Percentiles rank a stretch among this genome's conserved stretches.
phyloP scores from a whole-genome alignment of 805 yeast genomes.

The Monosporozyma yasuniensis region DNA sequence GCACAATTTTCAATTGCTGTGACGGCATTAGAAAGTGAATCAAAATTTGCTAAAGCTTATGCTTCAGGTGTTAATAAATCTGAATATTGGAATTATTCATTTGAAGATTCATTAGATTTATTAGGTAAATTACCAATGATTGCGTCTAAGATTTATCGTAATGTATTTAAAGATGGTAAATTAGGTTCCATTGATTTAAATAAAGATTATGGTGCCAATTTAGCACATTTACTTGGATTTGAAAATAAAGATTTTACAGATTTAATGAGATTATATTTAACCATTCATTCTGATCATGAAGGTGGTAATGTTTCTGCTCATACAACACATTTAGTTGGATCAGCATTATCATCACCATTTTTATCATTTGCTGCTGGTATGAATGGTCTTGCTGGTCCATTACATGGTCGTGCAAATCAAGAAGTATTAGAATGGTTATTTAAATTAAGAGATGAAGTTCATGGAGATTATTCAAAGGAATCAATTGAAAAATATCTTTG shows the following conservation, averaged over 20 bases:
- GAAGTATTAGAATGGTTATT: conserved; percentile 77
- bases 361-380: conserved; percentile 73
- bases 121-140: conserved; percentile 75
- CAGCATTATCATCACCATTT: conserved; percentile 72
- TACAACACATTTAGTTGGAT: conserved; percentile 78
- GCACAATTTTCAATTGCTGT: conserved; percentile 82
- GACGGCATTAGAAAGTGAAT: conserved; percentile 73
- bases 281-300: conserved; percentile 83
- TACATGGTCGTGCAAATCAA: conserved; percentile 83
- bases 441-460: conserved; percentile 48
- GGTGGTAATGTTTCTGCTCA: conserved; percentile 88
- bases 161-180: conserved; percentile 76
- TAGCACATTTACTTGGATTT: conserved; percentile 50
- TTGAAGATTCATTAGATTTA: conserved; percentile 70
- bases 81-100: conserved; percentile 78
- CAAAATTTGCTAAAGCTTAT: conserved; percentile 76
- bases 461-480: conserved; percentile 59
- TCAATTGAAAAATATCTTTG: conserved; percentile 69
- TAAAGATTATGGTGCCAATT: conserved; percentile 59
- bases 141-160: conserved; percentile 77
- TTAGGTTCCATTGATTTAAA: conserved; percentile 41
- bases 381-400: conserved; percentile 81
- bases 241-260: conserved; percentile 63
- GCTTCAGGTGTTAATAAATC: conserved; percentile 75
- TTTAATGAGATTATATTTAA: conserved; percentile 69